Evolutionary conservation across 768 basidiomycete genomes (phyloP).

Genomic region (Krasilnikovozyma curviuscula): DNA sequence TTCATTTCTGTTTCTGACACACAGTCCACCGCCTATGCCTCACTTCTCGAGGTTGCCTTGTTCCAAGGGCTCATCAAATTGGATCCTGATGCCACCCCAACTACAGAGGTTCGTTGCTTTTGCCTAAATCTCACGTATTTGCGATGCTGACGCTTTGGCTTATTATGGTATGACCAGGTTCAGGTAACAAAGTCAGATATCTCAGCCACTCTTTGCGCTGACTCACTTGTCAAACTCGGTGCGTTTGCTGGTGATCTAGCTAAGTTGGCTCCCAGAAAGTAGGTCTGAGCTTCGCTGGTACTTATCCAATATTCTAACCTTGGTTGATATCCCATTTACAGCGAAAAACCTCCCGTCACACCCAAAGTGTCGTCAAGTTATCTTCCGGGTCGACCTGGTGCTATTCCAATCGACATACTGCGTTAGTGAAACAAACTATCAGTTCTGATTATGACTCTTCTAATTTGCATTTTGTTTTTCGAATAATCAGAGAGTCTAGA

Average conservation of each 20-base stretch:
- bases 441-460: too few species aligned
- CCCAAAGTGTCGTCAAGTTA: too few species aligned
- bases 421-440: conserved; percentile 14
- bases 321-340: too few species aligned
- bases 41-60: conserved; percentile 14
- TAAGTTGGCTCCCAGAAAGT: conserved; percentile 15
- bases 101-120: conserved; percentile 11
- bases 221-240: conserved; percentile 21
- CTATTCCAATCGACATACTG: background rate
- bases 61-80: too few species aligned
- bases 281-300: background rate
- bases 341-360: too few species aligned
- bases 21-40: conserved; percentile 20
- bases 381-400: background rate
- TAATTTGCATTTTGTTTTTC: background rate
- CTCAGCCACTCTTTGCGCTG: conserved; percentile 24
- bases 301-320: too few species aligned
- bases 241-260: conserved; percentile 18
- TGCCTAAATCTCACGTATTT: background rate
- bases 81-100: conserved; percentile 8
- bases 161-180: too few species aligned
- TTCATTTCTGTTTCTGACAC: too few species aligned
- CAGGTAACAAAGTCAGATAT: conserved; percentile 14
- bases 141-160: too few species aligned
- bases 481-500: conserved; percentile 35